Conservation (phyloP, 2,329 filamentous ascomycete species). For the Monilinia fructicola region DNA sequence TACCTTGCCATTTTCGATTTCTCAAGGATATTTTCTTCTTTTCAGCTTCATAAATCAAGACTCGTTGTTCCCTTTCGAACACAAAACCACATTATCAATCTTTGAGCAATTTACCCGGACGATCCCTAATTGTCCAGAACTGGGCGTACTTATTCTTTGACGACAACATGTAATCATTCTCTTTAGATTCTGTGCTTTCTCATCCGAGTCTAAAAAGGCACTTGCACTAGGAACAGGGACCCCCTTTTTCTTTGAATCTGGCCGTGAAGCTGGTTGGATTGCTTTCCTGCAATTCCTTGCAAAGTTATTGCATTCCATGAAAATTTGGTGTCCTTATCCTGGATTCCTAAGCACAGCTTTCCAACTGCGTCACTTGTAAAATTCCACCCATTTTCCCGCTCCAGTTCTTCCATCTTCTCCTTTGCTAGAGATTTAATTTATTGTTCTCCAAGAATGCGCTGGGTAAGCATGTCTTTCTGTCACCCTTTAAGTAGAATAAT, state of each 20-base stretch:
- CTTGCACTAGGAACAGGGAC: too few relatives aligned
- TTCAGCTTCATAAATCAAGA: neutral
- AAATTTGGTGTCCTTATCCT: neutral
- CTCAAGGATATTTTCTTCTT: neutral
- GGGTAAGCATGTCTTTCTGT: neutral
- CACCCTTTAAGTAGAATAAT: neutral
- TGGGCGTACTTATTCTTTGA: neutral
- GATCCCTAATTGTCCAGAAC: neutral
- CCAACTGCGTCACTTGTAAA: neutral
- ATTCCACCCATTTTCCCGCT: neutral
- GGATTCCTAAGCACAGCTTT: neutral
- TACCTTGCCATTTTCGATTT: neutral
- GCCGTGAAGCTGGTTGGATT: neutral
- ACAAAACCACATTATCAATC: neutral
- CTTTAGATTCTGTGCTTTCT: neutral
- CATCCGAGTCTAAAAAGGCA: neutral
- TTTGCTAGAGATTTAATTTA: neutral
- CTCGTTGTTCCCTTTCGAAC: neutral
- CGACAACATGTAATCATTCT: neutral
- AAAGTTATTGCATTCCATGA: conserved; percentile 2
- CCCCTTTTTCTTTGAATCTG: neutral
- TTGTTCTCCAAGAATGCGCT: neutral
- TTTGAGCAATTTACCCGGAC: neutral
- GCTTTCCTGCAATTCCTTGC: conserved; percentile 1
- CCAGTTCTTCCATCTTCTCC: neutral